Evolutionary conservation across 1,284 basidiomycete genomes (phyloP), one percentile per base, ranked within the genome.

Genomic region (Porodaedalea pini): DNA sequence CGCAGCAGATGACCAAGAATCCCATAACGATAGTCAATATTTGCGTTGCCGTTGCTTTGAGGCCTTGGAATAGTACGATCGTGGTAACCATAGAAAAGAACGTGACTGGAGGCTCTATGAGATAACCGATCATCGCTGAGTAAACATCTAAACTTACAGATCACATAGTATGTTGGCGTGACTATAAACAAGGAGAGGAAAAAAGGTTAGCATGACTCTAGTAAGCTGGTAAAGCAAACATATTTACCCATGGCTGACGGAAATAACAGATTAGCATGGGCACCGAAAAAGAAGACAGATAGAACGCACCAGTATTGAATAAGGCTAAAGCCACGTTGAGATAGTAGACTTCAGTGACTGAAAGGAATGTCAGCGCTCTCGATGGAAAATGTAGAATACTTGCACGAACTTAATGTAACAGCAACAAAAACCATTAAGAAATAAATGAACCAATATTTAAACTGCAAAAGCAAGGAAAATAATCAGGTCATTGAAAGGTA

Each of bases 301-400:
- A 25, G 10, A 1, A 63, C 71, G 32, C 32, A 73, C 71, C 79
- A 0, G 80, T 78, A 66, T 86, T 86, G 74, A 83, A 87, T 21
- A 86, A 72, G 61, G 84, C 85, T 13, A 88, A 74, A 1, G 85
- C 85, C 61, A 86, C 82, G 70, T 87, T 88, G 50, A 87, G 76
- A 65, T 82, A 87, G 69, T 83, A 83, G 64, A 86, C 82, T 68
- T 86, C 80, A 23, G 76, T 74, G 2, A 82, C 71, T 64, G 54
- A 17, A 43, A 15, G 11, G 8, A 45, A 11, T 15, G 7, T 15
- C 15, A 61, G 54, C n/a, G n/a, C n/a, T n/a, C n/a, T n/a, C n/a
- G 47, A 58, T 55, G 13, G 70, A 13, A 4, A 21, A n/a, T 17
- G 37, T 10, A 31, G 39, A 48, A 19, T 10, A 40, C 45, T 23